phyloP scores from a whole-genome alignment of 345 rosid species.

The Balakata baccata region DNA sequence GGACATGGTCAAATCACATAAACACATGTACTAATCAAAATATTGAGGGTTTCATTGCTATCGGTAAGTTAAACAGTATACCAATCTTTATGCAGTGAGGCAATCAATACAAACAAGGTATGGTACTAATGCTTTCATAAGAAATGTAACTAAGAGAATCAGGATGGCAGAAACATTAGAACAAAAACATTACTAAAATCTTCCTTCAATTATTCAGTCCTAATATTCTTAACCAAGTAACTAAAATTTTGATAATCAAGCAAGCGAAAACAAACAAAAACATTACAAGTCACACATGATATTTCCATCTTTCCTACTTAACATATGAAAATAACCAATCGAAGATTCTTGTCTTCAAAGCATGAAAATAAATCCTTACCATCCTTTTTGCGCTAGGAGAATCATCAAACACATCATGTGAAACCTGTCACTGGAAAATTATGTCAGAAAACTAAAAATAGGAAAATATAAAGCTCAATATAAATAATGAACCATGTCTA shows the following conservation, averaged over 20 bases:
- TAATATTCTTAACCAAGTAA: background rate
- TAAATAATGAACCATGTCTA: background rate
- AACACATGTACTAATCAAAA: background rate
- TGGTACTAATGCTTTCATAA: background rate
- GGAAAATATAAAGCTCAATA: background rate
- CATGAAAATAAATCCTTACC: constrained; percentile 33
- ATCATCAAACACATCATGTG: constrained; percentile 33
- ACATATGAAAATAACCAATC: background rate
- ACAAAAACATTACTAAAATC: no score
- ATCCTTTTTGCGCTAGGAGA: constrained; percentile 59
- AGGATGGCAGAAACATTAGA: background rate
- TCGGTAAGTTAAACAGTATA: background rate
- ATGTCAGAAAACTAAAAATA: constrained; percentile 6
- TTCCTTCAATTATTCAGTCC: background rate
- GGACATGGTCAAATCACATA: no score
- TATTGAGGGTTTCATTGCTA: background rate
- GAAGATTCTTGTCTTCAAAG: background rate
- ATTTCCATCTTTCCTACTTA: background rate
- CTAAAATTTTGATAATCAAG: background rate
- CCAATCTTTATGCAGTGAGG: background rate
- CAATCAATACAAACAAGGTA: background rate
- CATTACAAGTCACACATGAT: background rate
- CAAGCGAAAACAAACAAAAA: background rate
- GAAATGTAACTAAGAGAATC: background rate
- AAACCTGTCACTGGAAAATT: constrained; percentile 39